A percentile compares a stretch with the other conserved stretches of the same genome.
Evolutionary conservation across 768 basidiomycete genomes (phyloP).

Genomic region (Lactarius sanguifluus): DNA sequence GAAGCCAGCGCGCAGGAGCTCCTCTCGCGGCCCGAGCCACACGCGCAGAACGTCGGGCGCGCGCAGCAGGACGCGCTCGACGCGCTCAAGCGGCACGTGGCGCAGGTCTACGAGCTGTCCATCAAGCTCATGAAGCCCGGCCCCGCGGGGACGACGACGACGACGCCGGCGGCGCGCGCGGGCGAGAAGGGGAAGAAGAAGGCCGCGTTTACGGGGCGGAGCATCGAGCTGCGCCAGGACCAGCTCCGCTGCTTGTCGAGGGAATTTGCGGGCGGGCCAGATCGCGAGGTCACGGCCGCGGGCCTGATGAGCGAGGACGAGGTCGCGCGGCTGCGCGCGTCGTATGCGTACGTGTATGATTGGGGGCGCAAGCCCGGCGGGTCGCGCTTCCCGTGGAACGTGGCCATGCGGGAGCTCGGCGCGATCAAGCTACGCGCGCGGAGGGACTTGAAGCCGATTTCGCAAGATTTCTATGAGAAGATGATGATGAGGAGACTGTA

Average conservation of each 20-base stretch:
- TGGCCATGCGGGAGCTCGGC: conserved; percentile 54
- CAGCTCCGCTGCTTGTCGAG: conserved; percentile 44
- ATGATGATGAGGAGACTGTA: conserved; percentile 32
- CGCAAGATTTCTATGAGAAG: conserved; percentile 46
- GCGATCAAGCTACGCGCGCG: conserved; percentile 50
- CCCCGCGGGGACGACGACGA: not conserved
- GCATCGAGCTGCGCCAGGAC: conserved; percentile 52
- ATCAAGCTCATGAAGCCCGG: not conserved
- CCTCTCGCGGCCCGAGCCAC: conserved; percentile 45
- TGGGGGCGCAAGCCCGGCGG: conserved; percentile 19
- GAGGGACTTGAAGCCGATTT: conserved; percentile 43
- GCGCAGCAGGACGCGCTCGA: conserved; percentile 22
- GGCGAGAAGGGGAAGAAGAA: not conserved
- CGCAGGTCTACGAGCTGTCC: not conserved
- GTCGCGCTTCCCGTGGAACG: conserved; percentile 53
- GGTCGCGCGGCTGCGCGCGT: conserved; percentile 46
- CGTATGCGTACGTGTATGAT: conserved; percentile 50
- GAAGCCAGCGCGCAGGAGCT: conserved; percentile 28
- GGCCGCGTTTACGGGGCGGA: conserved; percentile 38
- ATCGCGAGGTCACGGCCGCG: conserved; percentile 27
- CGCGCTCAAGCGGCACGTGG: conserved; percentile 18
- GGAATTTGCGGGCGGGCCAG: conserved; percentile 41
- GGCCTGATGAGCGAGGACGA: conserved; percentile 35
- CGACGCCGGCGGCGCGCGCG: not conserved
- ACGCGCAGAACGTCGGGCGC: conserved; percentile 32